Conservation (phyloP, 306 rosid species). For the Castanopsis chinensis region DNA sequence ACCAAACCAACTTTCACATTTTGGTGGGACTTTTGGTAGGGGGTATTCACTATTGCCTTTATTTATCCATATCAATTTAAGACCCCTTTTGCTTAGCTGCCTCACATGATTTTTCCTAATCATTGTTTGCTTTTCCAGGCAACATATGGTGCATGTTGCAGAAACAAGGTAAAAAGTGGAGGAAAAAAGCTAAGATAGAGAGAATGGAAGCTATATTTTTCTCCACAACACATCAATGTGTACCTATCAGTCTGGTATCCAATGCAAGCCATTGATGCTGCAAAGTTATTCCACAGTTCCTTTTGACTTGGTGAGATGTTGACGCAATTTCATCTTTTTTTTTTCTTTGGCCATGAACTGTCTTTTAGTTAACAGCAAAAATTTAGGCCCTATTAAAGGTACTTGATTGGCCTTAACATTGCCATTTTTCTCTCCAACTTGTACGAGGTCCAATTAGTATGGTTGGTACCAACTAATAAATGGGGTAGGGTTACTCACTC, state of each 20-base stretch:
- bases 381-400: not conserved
- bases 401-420: no score
- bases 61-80: not conserved
- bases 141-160: constrained; percentile 28
- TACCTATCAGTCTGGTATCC: constrained; percentile 27
- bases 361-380: not conserved
- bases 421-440: not conserved
- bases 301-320: constrained; percentile 8
- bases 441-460: no score
- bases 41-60: not conserved
- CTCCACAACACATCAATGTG: not conserved
- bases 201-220: not conserved
- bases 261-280: constrained; percentile 18
- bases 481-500: no score
- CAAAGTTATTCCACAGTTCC: constrained; percentile 14
- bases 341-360: not conserved
- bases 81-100: constrained; percentile 24
- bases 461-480: no score
- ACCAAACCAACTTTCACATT: constrained; percentile 5
- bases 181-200: not conserved
- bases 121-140: constrained; percentile 32
- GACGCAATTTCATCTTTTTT: not conserved
- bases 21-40: constrained; percentile 12
- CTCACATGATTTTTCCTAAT: constrained; percentile 38
- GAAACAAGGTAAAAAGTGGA: constrained; percentile 5